Conservation (phyloP, 208 protist genomes). For the Trypanosoma cruzi region DNA sequence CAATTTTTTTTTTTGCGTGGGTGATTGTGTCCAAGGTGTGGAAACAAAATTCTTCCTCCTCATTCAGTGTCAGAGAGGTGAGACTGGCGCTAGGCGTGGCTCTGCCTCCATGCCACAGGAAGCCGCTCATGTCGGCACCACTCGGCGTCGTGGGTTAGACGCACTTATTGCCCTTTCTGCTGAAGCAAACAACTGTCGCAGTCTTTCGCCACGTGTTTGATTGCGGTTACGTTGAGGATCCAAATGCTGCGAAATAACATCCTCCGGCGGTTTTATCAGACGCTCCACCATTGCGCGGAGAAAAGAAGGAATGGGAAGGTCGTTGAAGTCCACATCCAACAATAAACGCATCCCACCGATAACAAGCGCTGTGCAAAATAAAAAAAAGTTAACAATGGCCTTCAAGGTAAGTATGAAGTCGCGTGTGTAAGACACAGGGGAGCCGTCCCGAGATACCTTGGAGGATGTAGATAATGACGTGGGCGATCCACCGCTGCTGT, state of each 20-base stretch:
- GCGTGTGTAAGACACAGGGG: constrained; percentile 10
- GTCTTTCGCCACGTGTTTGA: neutral
- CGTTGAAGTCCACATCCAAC: constrained; percentile 42
- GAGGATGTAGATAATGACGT: neutral
- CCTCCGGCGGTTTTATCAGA: constrained; percentile 40
- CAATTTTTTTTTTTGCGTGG: neutral
- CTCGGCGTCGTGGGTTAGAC: constrained; percentile 4
- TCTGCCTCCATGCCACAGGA: neutral
- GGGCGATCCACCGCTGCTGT: neutral
- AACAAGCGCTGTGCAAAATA: constrained; percentile 44
- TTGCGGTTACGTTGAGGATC: neutral
- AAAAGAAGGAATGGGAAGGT: constrained; percentile 45
- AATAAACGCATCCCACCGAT: constrained; percentile 45
- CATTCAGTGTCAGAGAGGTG: neutral
- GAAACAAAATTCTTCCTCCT: neutral
- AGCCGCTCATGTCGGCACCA: constrained; percentile 11
- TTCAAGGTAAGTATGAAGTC: constrained; percentile 41
- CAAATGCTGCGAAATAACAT: constrained; percentile 7
- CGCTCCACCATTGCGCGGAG: constrained; percentile 38
- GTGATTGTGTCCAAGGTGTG: neutral
- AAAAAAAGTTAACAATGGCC: constrained; percentile 38
- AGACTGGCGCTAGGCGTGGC: neutral
- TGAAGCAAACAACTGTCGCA: constrained; percentile 8
- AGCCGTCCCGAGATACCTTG: neutral
- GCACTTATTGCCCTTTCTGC: constrained; percentile 6